A percentile compares a stretch with the other conserved stretches of the same genome.
These are phyloP conservation scores for Tubosaeta brunneosetosa DNA, from an alignment of 768 basidiomycete genomes.

Conservation along the genomic window DNA sequence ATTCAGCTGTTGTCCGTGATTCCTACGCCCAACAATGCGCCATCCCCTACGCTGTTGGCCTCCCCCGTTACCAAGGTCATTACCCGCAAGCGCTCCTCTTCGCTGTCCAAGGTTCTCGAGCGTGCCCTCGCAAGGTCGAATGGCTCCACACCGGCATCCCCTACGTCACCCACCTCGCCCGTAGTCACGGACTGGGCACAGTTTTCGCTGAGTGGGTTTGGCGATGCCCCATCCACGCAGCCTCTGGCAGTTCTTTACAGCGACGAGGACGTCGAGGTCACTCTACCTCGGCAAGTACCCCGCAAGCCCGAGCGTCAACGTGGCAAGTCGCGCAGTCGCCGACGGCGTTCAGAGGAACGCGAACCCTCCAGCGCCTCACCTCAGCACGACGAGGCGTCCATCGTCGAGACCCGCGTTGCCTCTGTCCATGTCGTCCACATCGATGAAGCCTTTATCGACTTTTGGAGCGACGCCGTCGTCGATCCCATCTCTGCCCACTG, in stretches of 20 bases:
- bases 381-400: slow-evolving; percentile 12
- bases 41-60: slow-evolving; percentile 25
- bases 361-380: slow-evolving; percentile 14
- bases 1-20: slow-evolving; percentile 47
- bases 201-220: slow-evolving; percentile 66
- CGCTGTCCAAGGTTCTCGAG: slow-evolving; percentile 29
- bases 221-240: slow-evolving; percentile 30
- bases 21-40: slow-evolving; percentile 36
- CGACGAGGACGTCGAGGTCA: slow-evolving; percentile 63
- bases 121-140: slow-evolving; percentile 2
- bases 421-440: slow-evolving; percentile 44
- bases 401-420: slow-evolving; percentile 38
- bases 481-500: slow-evolving; percentile 62
- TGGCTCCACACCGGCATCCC: slow-evolving; percentile 23
- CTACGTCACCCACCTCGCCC: slow-evolving; percentile 29
- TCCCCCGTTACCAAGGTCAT: slow-evolving; percentile 35
- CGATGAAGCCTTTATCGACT: slow-evolving; percentile 81
- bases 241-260: slow-evolving; percentile 55
- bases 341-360: slow-evolving; percentile 21
- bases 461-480: slow-evolving; percentile 70
- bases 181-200: slow-evolving; percentile 55
- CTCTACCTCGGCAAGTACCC: slow-evolving; percentile 31
- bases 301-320: slow-evolving; percentile 34
- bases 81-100: slow-evolving; percentile 31
- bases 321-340: slow-evolving; percentile 25